Evolutionary conservation across 2,329 filamentous ascomycete genomes (phyloP), one percentile per base, ranked within the genome.

Genomic region (Pseudogymnoascus sp.): DNA sequence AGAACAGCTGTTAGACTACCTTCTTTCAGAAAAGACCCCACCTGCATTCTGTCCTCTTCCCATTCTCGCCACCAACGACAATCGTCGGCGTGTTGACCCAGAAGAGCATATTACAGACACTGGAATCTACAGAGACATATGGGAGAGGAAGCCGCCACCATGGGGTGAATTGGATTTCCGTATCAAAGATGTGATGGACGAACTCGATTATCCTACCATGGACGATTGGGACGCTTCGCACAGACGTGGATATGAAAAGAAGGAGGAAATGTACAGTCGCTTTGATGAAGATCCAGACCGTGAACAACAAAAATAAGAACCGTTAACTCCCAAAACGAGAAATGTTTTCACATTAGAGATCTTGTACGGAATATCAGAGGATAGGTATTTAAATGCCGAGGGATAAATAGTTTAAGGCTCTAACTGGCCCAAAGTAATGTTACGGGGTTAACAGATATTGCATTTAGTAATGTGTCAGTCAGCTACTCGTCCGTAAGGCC

Each of bases 51-150:
- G 62, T 39, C 61, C 67, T 9, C 49, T 72, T 8, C 68, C 70
- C 0, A 65, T 69, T 28, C 60, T 61, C 0, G 63, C 33, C 7
- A 62, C 64, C 30, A 5, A 63, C 6, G 61, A 69, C 1, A 73
- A 72, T 38, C 33, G 60, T 3, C 25, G 49, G 5, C 67, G 70
- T 6, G 64, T 72, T 3, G 71, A 73, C 22, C 68, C 70, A 0
- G 69, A 72, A 30, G 69, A 71, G 36, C 64, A 65, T 0, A 67
- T 71, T 12, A 28, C 39, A 2, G 58, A 58, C 0, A 72, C 67
- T 0, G 67, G 68, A 1, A 66, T 74, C 0, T 74, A 71, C 59
- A 66, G 71, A 7, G 68, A 73, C 49, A 25, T 55, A 9, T 73
- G 70, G 71, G 71, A 73, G 52, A 64, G 72, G 25, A 66, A 52